phyloP scores from a whole-genome alignment of 495 filamentous ascomycete species.

The Diplogelasinospora grovesii region DNA sequence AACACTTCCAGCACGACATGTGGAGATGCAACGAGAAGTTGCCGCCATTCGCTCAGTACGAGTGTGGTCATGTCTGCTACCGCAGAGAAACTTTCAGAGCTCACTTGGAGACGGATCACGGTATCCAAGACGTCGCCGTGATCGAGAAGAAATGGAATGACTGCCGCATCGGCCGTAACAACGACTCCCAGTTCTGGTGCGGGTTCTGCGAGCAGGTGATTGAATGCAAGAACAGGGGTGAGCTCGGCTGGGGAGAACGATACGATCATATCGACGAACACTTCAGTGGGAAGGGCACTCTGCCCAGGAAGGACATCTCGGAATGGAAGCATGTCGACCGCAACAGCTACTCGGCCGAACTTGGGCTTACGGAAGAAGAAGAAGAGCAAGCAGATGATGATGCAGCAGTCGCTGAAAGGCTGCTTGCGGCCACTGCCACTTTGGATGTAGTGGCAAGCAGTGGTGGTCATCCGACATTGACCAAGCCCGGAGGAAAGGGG shows the following conservation, averaged over 20 bases:
- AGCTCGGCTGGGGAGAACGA: slow-evolving; percentile 63
- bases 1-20: slow-evolving; percentile 68
- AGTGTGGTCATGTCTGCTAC: slow-evolving; percentile 56
- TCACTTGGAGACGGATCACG: slow-evolving; percentile 53
- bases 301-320: slow-evolving; percentile 21
- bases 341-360: no score
- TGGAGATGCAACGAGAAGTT: slow-evolving; percentile 63
- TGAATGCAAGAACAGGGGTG: slow-evolving; percentile 44
- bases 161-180: slow-evolving; percentile 63
- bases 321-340: slow-evolving; percentile 32
- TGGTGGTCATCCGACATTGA: no score
- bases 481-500: no score
- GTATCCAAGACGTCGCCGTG: slow-evolving; percentile 31
- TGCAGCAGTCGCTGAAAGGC: neutral
- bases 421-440: neutral
- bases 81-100: slow-evolving; percentile 53
- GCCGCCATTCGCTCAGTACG: slow-evolving; percentile 11
- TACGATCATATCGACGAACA: slow-evolving; percentile 88
- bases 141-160: slow-evolving; percentile 43
- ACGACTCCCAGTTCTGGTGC: slow-evolving; percentile 75
- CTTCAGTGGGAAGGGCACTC: slow-evolving; percentile 44
- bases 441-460: no score
- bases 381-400: no score
- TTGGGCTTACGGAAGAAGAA: no score
- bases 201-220: slow-evolving; percentile 69